phyloP scores from a whole-genome alignment of 306 rosid genomes.

The Nissolia schottii region DNA sequence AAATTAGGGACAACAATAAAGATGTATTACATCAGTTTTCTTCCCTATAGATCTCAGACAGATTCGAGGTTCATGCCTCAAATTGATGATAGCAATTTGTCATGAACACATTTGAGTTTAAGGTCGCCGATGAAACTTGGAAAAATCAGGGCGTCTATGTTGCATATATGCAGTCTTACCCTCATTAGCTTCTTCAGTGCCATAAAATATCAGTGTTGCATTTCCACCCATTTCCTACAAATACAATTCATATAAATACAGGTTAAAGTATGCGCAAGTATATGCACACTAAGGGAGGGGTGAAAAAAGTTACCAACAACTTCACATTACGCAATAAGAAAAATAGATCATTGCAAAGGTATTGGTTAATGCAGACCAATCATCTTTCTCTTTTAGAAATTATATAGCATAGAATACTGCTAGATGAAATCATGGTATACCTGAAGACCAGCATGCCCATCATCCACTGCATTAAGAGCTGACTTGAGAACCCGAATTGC shows the following conservation, averaged over 20 bases:
- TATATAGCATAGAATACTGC: slow-evolving; percentile 3
- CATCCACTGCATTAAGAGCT: slow-evolving; percentile 87
- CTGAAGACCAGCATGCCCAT: slow-evolving; percentile 94
- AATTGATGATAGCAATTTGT: slow-evolving; percentile 3
- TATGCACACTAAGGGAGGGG: neutral
- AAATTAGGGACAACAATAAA: neutral
- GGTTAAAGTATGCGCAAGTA: neutral
- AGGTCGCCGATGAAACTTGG: slow-evolving; percentile 65
- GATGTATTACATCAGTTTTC: neutral
- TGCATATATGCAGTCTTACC: slow-evolving; percentile 68
- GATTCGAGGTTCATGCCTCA: neutral
- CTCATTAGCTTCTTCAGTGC: slow-evolving; percentile 73
- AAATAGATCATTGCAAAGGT: neutral
- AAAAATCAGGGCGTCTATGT: slow-evolving; percentile 68
- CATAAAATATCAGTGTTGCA: slow-evolving; percentile 74
- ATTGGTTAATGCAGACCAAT: neutral
- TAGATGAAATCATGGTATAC: slow-evolving; percentile 31
- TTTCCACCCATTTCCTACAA: slow-evolving; percentile 71
- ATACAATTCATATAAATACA: slow-evolving; percentile 26
- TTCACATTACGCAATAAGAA: neutral
- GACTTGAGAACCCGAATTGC: slow-evolving; percentile 82
- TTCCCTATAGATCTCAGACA: neutral
- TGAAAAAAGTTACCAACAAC: neutral
- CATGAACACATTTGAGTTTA: slow-evolving; percentile 12
- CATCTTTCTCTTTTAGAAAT: neutral